Evolutionary conservation across 257 asterid species (phyloP).

Genomic region (Fraxinus anomala): DNA sequence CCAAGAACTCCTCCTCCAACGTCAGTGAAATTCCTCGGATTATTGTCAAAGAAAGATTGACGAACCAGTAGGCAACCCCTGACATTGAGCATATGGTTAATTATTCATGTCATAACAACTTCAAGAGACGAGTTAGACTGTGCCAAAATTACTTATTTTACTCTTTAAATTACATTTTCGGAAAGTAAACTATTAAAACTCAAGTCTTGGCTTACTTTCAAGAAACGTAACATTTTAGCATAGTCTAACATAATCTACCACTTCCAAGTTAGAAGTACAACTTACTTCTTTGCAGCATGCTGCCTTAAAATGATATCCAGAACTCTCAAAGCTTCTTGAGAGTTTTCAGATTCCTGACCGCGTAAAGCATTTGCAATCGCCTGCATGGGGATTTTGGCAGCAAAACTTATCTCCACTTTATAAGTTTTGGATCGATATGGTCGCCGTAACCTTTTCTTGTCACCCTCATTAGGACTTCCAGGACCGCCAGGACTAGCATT

Average conservation of each 20-base stretch:
- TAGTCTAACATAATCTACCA: background rate
- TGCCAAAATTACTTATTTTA: background rate
- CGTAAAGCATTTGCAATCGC: constrained; percentile 85
- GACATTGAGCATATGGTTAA: constrained; percentile 27
- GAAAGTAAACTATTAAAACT: background rate
- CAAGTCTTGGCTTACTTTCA: background rate
- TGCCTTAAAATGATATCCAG: constrained; percentile 90
- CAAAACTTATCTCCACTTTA: constrained; percentile 81
- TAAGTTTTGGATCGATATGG: constrained; percentile 73
- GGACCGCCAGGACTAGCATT: constrained; percentile 68
- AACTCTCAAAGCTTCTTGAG: constrained; percentile 79
- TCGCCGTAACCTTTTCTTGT: constrained; percentile 65
- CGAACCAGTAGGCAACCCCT: constrained; percentile 91
- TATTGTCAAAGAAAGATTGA: constrained; percentile 80
- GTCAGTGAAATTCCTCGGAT: constrained; percentile 64
- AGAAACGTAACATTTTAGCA: background rate
- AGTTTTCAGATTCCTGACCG: constrained; percentile 86
- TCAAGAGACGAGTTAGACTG: background rate
- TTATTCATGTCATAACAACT: background rate
- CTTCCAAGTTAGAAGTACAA: constrained; percentile 2
- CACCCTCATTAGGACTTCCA: constrained; percentile 57
- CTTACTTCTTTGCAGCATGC: constrained; percentile 97
- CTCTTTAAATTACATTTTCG: background rate
- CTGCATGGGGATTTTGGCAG: constrained; percentile 84
- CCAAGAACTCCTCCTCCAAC: constrained; percentile 94